These are phyloP conservation scores for Chalciporus sp. DNA, from an alignment of 1,284 basidiomycete species.

Conservation along the genomic window DNA sequence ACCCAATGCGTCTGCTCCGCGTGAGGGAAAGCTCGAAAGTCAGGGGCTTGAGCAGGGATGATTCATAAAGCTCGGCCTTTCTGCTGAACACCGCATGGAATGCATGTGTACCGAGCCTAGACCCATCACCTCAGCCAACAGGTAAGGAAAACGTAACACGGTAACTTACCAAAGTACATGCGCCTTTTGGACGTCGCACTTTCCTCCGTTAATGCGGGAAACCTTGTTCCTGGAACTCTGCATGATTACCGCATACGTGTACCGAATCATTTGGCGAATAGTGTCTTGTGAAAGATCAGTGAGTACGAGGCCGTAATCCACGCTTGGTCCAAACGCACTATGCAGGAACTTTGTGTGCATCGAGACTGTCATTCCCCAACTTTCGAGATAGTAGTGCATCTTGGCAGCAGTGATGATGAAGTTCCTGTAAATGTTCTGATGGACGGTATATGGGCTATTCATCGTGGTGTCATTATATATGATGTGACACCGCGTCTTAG, in stretches of 20 bases:
- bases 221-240: conserved; percentile 49
- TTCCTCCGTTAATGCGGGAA: conserved; percentile 41
- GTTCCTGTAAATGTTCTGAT: conserved; percentile 86
- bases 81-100: conserved; percentile 66
- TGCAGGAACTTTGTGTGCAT: conserved; percentile 53
- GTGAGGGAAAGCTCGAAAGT: conserved; percentile 50
- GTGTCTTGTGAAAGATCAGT: conserved; percentile 43
- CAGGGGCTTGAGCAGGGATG: conserved; percentile 50
- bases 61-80: conserved; percentile 53
- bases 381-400: conserved; percentile 79
- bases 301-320: conserved; percentile 2
- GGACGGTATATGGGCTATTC: conserved; percentile 65
- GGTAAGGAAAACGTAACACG: background rate
- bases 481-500: conserved; percentile 69
- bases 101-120: conserved; percentile 83
- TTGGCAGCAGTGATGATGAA: conserved; percentile 88
- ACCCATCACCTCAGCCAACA: conserved; percentile 5
- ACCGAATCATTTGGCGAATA: conserved; percentile 59
- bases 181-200: conserved; percentile 47
- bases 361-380: conserved; percentile 52
- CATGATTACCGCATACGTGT: conserved; percentile 54
- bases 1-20: conserved; percentile 43
- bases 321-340: conserved; percentile 41
- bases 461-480: conserved; percentile 79
- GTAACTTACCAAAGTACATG: conserved; percentile 64